A percentile compares a stretch with the other conserved stretches of the same genome.
These are phyloP conservation scores for Cryphonectria parasitica DNA, from an alignment of 2,329 filamentous ascomycete species.

Conservation along the genomic window DNA sequence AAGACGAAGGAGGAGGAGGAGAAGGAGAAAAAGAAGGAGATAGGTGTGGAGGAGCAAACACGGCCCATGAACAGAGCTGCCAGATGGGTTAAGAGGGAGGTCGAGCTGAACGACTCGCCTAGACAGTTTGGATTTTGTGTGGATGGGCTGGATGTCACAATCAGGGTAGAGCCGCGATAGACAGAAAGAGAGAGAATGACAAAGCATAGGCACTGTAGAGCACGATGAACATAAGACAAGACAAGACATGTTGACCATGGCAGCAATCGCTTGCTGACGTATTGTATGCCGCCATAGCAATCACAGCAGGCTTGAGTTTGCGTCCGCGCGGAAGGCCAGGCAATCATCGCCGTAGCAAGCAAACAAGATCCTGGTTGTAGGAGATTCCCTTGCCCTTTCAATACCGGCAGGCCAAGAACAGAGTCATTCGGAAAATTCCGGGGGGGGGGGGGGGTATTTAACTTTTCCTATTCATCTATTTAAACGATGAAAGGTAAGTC, in stretches of 20 bases:
- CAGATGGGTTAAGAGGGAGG: constrained; percentile 76
- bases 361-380: neutral
- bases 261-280: constrained; percentile 18
- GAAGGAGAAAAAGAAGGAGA: neutral
- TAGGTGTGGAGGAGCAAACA: constrained; percentile 22
- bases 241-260: neutral
- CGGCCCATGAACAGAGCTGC: constrained; percentile 44
- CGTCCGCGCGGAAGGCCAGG: neutral
- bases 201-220: neutral
- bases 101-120: constrained; percentile 78
- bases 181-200: neutral
- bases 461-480: too few species aligned
- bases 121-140: constrained; percentile 83
- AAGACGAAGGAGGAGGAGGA: constrained; percentile 5
- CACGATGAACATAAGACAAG: neutral
- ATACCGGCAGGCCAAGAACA: neutral
- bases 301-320: neutral
- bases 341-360: neutral
- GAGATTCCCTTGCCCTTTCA: neutral
- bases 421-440: too few species aligned
- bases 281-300: neutral
- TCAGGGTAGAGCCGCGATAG: constrained; percentile 67
- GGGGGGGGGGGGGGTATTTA: too few species aligned
- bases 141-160: constrained; percentile 69
- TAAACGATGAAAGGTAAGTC: neutral